A percentile compares a stretch with the other conserved stretches of the same genome.
phyloP scores from a whole-genome alignment of 164 flowering plant genomes.

The Malania oleifera region DNA sequence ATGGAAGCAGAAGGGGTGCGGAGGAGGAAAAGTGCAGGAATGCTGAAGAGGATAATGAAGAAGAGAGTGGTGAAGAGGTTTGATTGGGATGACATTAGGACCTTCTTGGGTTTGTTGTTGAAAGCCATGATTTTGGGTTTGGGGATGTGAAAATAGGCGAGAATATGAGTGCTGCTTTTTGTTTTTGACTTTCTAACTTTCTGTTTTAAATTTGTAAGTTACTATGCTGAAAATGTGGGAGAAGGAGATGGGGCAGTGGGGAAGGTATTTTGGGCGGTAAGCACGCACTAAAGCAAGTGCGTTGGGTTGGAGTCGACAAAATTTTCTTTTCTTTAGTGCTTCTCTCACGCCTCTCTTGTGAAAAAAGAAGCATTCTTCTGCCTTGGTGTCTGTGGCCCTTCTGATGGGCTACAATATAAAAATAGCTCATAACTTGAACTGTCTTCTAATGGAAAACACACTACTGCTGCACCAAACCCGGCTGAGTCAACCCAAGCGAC shows the following conservation, averaged over 20 bases:
- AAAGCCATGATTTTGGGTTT: conserved; percentile 27
- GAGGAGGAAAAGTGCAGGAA: conserved; percentile 60
- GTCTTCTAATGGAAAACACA: no score
- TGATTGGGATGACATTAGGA: conserved; percentile 19
- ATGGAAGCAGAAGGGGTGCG: conserved; percentile 35
- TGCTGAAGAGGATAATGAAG: conserved; percentile 65
- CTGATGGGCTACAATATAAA: no score
- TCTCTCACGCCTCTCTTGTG: conserved; percentile 30
- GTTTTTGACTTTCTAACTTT: no score
- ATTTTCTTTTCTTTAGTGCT: conserved; percentile 26
- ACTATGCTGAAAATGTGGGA: neutral
- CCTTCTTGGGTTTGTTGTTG: conserved; percentile 36
- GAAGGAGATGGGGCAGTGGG: conserved; percentile 5
- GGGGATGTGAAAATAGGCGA: no score
- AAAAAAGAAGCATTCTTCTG: neutral
- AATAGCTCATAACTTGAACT: no score
- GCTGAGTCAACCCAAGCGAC: no score
- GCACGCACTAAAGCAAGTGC: conserved; percentile 31
- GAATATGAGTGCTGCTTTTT: neutral
- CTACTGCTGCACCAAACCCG: no score
- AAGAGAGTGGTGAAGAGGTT: conserved; percentile 52
- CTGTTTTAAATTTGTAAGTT: no score
- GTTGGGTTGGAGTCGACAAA: conserved; percentile 6
- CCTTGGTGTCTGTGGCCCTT: no score
- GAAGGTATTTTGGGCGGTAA: conserved; percentile 7